A percentile compares a stretch with the other conserved stretches of the same genome.
These are phyloP conservation scores for Pseudisothecium myosuroides DNA, from an alignment of 225 moss, liverwort and hornwort genomes.

Conservation along the genomic window DNA sequence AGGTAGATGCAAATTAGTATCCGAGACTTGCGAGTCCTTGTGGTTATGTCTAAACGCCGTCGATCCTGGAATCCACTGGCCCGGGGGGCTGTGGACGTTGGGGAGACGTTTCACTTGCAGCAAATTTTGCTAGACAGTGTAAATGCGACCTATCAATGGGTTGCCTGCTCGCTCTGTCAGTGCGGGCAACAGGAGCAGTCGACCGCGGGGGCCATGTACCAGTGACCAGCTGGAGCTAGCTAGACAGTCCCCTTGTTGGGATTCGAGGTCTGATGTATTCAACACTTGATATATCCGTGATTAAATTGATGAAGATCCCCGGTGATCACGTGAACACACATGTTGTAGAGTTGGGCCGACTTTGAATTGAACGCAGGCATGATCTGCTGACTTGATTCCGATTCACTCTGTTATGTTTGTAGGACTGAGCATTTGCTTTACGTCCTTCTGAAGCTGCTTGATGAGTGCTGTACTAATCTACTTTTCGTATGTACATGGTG, in stretches of 20 bases:
- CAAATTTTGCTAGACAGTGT: slow-evolving; percentile 31
- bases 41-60: slow-evolving; percentile 39
- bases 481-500: background rate
- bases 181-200: background rate
- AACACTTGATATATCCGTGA: background rate
- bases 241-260: slow-evolving; percentile 2
- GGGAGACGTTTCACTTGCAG: slow-evolving; percentile 13
- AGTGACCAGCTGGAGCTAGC: background rate
- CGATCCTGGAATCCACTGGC: background rate
- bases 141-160: background rate
- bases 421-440: background rate
- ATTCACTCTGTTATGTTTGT: background rate
- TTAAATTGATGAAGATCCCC: background rate
- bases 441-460: background rate
- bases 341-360: slow-evolving; percentile 10
- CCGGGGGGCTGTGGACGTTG: background rate
- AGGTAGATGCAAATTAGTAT: background rate
- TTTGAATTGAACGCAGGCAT: slow-evolving; percentile 19
- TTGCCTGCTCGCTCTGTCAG: background rate
- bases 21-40: slow-evolving; percentile 26
- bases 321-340: background rate
- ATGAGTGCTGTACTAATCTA: background rate
- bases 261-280: slow-evolving; percentile 10
- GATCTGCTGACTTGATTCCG: background rate
- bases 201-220: background rate